Conservation (phyloP, 768 basidiomycete genomes). For the Russula vinacea region DNA sequence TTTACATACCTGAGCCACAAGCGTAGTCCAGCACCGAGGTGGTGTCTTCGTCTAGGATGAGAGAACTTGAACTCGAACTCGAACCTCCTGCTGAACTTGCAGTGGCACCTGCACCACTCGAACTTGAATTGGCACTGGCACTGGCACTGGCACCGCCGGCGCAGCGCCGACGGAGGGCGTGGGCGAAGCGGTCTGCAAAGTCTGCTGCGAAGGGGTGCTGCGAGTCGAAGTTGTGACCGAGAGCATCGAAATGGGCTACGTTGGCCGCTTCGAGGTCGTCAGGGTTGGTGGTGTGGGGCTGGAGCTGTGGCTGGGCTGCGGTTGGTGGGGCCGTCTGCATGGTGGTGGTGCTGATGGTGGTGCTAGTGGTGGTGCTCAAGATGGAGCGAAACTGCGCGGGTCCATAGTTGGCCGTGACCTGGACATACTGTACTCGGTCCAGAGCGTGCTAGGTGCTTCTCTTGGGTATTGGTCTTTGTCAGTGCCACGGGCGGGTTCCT, state of each 20-base stretch:
- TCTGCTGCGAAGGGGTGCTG: constrained; percentile 8
- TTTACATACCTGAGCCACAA: constrained; percentile 22
- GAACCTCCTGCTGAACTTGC: no score
- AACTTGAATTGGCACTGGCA: no score
- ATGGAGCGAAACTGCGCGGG: no score
- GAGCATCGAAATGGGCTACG: constrained; percentile 14
- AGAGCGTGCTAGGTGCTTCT: no score
- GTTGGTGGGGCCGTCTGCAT: not conserved
- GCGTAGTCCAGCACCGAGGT: constrained; percentile 22
- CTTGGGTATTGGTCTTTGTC: no score
- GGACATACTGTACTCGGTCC: no score
- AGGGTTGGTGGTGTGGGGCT: not conserved
- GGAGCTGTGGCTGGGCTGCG: not conserved
- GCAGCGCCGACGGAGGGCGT: not conserved
- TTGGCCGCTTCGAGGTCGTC: constrained; percentile 17
- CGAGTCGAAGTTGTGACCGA: constrained; percentile 12
- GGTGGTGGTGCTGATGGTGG: not conserved
- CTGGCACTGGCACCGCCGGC: not conserved
- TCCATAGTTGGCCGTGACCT: no score
- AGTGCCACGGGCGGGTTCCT: no score
- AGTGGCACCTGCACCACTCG: no score
- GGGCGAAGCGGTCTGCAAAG: constrained; percentile 4
- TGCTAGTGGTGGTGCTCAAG: not conserved
- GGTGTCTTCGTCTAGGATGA: constrained; percentile 10
- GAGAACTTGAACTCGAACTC: not conserved